Conservation (phyloP, 495 filamentous ascomycete genomes). For the Penicillium silybi region DNA sequence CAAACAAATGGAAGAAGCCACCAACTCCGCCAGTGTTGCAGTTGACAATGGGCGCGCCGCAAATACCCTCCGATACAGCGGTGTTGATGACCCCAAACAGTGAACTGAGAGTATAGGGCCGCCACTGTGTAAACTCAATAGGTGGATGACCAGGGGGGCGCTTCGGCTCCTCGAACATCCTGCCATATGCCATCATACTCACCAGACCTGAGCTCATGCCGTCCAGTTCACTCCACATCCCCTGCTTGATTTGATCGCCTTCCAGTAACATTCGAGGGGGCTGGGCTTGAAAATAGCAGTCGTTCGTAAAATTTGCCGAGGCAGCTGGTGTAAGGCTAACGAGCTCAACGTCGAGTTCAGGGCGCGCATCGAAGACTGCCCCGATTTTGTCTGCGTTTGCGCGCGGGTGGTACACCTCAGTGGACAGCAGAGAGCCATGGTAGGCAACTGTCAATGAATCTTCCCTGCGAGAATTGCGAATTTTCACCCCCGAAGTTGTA, state of each 20-base stretch:
- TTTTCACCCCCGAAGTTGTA: slow-evolving; percentile 25
- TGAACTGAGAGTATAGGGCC: background rate
- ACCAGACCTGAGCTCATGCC: background rate
- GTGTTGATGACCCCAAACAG: background rate
- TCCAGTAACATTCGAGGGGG: slow-evolving; percentile 3
- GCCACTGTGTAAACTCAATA: background rate
- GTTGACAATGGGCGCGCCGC: slow-evolving; percentile 4
- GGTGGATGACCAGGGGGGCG: background rate
- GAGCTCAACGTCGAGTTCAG: slow-evolving; percentile 21
- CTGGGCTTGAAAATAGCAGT: slow-evolving; percentile 26
- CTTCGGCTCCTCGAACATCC: background rate
- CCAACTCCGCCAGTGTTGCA: slow-evolving; percentile 18
- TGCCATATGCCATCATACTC: background rate
- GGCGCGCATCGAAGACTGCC: slow-evolving; percentile 13
- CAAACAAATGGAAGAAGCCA: slow-evolving; percentile 26
- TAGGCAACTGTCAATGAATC: slow-evolving; percentile 12
- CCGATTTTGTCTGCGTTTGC: slow-evolving; percentile 18
- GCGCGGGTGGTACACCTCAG: slow-evolving; percentile 21
- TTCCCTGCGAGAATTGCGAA: slow-evolving; percentile 16
- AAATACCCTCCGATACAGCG: background rate
- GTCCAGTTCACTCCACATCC: background rate
- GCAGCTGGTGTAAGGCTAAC: slow-evolving; percentile 19
- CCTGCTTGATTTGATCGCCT: background rate
- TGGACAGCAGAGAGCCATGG: slow-evolving; percentile 20
- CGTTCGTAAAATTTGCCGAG: slow-evolving; percentile 18